Evolutionary conservation across 2,329 filamentous ascomycete species (phyloP).

Genomic region (Trichoderma sp.): DNA sequence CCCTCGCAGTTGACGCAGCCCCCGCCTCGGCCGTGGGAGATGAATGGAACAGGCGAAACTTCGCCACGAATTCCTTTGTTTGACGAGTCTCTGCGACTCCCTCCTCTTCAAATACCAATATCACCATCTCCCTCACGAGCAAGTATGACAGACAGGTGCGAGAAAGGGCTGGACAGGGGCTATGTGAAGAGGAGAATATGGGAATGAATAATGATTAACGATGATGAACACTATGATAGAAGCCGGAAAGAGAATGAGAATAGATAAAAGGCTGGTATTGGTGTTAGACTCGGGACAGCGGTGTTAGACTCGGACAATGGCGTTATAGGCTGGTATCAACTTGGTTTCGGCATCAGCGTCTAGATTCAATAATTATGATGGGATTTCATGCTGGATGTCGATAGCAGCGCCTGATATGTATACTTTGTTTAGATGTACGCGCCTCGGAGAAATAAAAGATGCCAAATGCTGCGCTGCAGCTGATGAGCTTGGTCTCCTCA

Average conservation of each 20-base stretch:
- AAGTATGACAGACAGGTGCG: slow-evolving; percentile 35
- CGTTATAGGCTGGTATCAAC: neutral
- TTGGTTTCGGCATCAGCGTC: neutral
- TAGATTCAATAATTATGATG: neutral
- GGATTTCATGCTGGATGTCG: neutral
- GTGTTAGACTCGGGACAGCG: neutral
- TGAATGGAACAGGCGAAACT: slow-evolving; percentile 40
- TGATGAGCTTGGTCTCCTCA: neutral
- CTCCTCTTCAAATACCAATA: slow-evolving; percentile 54
- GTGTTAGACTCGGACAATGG: neutral
- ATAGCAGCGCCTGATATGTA: neutral
- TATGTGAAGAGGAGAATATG: slow-evolving; percentile 39
- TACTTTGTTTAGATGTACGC: neutral
- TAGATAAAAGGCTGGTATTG: slow-evolving; percentile 26
- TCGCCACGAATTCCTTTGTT: slow-evolving; percentile 52
- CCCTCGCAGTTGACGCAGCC: slow-evolving; percentile 53
- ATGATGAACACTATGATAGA: slow-evolving; percentile 16
- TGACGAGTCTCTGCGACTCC: slow-evolving; percentile 58
- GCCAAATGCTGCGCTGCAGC: neutral
- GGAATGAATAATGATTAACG: slow-evolving; percentile 57
- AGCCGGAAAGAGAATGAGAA: slow-evolving; percentile 50
- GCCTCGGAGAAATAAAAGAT: neutral
- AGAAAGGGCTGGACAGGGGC: slow-evolving; percentile 31
- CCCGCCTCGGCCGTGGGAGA: slow-evolving; percentile 49
- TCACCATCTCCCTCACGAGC: slow-evolving; percentile 39